phyloP scores from a whole-genome alignment of 1,284 basidiomycete genomes.

The Leccinum glutinopallens region DNA sequence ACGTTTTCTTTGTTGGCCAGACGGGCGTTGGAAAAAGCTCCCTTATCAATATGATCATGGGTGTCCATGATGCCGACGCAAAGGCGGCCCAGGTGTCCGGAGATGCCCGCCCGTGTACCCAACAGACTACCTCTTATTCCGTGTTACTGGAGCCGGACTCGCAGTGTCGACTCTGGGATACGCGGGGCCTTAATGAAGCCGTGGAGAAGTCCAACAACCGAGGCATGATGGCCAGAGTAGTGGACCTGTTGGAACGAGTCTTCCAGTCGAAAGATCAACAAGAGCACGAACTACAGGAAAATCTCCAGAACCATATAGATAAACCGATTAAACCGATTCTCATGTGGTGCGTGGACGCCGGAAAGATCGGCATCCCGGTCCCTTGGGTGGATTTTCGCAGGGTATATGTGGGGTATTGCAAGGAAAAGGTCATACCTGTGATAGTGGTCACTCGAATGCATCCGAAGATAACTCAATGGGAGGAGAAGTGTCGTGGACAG shows the following conservation, averaged over 20 bases:
- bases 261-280: slow-evolving; percentile 19
- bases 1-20: slow-evolving; percentile 30
- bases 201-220: slow-evolving; percentile 13
- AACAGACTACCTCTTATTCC: slow-evolving; percentile 16
- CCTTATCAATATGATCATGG: slow-evolving; percentile 30
- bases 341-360: slow-evolving; percentile 31
- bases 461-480: slow-evolving; percentile 17
- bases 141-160: slow-evolving; percentile 4
- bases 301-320: slow-evolving; percentile 16
- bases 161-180: slow-evolving; percentile 29
- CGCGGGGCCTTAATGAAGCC: slow-evolving; percentile 31
- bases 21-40: slow-evolving; percentile 33
- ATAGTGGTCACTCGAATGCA: slow-evolving; percentile 27
- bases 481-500: slow-evolving; percentile 21
- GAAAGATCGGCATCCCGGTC: slow-evolving; percentile 21
- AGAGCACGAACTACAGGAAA: slow-evolving; percentile 24
- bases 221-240: slow-evolving; percentile 5
- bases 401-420: slow-evolving; percentile 33
- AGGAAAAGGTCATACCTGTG: slow-evolving; percentile 22
- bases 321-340: slow-evolving; percentile 22
- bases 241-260: slow-evolving; percentile 15
- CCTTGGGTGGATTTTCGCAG: slow-evolving; percentile 30
- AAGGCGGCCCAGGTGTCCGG: slow-evolving; percentile 24
- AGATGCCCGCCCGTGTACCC: slow-evolving; percentile 26
- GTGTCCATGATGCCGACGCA: slow-evolving; percentile 8